phyloP scores from a whole-genome alignment of 2,329 filamentous ascomycete genomes.

The Colletotrichum sp. region DNA sequence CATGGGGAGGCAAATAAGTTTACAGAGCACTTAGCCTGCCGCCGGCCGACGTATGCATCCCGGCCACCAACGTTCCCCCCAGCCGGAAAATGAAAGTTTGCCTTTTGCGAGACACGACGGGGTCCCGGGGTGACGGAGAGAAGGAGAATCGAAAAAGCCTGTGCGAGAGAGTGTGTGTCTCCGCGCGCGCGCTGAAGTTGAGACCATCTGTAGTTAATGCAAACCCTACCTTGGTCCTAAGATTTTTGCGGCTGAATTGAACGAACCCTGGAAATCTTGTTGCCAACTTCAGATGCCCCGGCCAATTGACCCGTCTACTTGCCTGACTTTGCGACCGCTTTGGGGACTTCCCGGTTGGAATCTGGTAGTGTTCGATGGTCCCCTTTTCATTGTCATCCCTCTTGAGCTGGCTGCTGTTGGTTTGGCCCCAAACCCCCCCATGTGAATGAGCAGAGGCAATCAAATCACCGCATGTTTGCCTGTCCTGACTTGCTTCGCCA shows the following conservation, averaged over 20 bases:
- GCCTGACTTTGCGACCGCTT: conserved; percentile 4
- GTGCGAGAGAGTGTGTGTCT: neutral
- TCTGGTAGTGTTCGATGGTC: neutral
- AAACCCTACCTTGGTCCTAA: neutral
- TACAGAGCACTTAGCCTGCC: neutral
- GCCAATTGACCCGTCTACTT: neutral
- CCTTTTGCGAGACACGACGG: neutral
- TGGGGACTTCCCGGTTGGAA: neutral
- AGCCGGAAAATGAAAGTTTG: neutral
- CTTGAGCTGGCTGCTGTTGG: neutral
- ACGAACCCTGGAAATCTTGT: neutral
- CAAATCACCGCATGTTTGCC: neutral
- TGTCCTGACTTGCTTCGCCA: neutral
- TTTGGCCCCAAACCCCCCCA: neutral
- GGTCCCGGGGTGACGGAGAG: neutral
- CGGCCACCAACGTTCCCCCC: neutral
- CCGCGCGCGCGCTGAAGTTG: neutral
- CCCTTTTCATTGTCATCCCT: neutral
- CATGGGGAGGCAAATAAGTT: neutral
- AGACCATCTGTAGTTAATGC: neutral
- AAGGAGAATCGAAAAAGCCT: neutral
- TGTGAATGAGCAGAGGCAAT: neutral
- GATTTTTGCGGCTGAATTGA: neutral
- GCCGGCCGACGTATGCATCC: neutral
- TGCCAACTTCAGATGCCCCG: neutral